These are phyloP conservation scores for Chlorella sp. DNA, from an alignment of 139 green algal genomes.

Conservation along the genomic window DNA sequence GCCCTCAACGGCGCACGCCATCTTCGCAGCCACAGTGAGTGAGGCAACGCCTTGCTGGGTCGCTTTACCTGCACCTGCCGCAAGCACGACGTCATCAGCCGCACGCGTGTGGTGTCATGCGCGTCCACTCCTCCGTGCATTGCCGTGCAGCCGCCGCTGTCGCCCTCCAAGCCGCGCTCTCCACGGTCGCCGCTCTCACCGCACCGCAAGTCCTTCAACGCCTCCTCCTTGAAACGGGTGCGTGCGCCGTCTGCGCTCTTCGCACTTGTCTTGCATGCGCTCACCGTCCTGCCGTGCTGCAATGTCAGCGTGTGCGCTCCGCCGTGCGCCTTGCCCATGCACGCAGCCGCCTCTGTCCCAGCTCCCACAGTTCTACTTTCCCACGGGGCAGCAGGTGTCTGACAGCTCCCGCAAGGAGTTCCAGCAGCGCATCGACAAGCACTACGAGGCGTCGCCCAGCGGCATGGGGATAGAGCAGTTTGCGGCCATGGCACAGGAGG, in stretches of 20 bases:
- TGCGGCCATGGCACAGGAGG: conserved; percentile 52
- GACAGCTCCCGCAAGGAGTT: conserved; percentile 6
- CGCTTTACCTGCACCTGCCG: too few relatives aligned
- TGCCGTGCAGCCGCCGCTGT: conserved; percentile 73
- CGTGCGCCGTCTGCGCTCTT: too few relatives aligned
- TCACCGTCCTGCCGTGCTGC: too few relatives aligned
- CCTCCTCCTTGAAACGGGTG: conserved; percentile 34
- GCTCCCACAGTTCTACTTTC: conserved; percentile 88
- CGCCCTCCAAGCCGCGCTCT: conserved; percentile 65
- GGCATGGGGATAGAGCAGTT: conserved; percentile 58
- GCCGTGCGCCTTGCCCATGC: background rate
- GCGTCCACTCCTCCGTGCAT: too few relatives aligned
- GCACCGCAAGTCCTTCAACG: conserved; percentile 19
- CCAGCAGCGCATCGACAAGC: conserved; percentile 33
- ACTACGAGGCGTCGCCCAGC: conserved; percentile 35
- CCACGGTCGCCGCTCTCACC: conserved; percentile 53
- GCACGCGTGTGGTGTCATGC: too few relatives aligned
- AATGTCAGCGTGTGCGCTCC: too few relatives aligned
- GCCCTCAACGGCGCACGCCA: conserved; percentile 40
- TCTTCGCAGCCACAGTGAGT: conserved; percentile 48
- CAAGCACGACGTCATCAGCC: too few relatives aligned
- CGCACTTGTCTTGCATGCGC: too few relatives aligned
- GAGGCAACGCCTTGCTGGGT: too few relatives aligned
- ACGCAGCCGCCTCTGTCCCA: conserved; percentile 16
- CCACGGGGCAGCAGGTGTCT: conserved; percentile 6